Base-by-base conservation (phyloP, 129 eudicot species). In the Helianthus tuberosus region DNA sequence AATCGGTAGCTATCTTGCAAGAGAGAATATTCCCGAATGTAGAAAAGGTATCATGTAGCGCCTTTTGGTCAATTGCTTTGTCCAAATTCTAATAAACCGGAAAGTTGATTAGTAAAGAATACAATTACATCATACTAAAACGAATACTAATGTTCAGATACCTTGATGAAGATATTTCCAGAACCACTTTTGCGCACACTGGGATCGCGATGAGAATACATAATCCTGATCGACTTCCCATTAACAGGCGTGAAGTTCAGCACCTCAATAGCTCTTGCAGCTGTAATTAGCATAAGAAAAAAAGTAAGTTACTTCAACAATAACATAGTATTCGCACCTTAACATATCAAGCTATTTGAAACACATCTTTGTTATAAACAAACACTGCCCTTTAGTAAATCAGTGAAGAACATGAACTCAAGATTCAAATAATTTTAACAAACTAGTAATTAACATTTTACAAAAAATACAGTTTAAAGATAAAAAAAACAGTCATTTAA, bases 161-260 rank as follows among this genome's bases (percentile, higher is more conserved):
- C 98, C 97, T 94, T 94, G 70, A 94, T 87, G 73, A 86, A 94
- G 8, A 94, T 91, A 69, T 94, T 94, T 62, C 91, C 99, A 17
- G 86, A 71, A 0, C 98, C 98, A 74, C 94, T 91, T 75, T 76
- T 81, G 71, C 99, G 96, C 3, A 77, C 73, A 51, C 88, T 88
- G 11, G 96, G 91, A 41, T 94, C 99, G 0, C 99, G 89, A 58
- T 94, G 89, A 58, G 99, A 94, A 78, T 86, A 88, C 99, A 91
- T 90, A 0, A 94, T 77, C 89, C 99, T 83, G 5, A 94, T 89
- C 46, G 97, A 74, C 77, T 88, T 94, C 35, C 90, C 92, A 66
- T 88, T 94, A n/a, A 94, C 83, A 79, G 91, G 81, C 23, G 97
- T 86, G 73, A 88, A 91, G 87, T 94, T 94, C 60, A 90, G 87